Conservation (phyloP, 257 asterid species). For the Asclepias syriaca region DNA sequence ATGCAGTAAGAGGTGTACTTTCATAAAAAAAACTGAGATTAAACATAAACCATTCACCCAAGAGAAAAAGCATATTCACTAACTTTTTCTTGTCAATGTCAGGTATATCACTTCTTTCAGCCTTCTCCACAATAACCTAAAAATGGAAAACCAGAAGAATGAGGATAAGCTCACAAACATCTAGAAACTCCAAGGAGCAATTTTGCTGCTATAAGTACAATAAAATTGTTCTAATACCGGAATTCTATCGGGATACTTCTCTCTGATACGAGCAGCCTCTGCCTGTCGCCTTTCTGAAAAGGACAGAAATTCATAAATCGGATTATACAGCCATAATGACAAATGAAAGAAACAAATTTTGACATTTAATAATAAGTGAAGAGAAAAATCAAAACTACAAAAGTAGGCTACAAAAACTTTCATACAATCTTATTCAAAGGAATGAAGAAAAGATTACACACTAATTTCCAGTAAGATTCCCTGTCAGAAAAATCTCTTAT, state of each 20-base stretch:
- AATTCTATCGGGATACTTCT: constrained; percentile 95
- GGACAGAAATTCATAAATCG: constrained; percentile 2
- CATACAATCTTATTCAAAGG: background rate
- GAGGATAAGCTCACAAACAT: background rate
- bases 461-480: background rate
- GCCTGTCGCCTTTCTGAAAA: constrained; percentile 88
- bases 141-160: constrained; percentile 13
- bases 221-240: constrained; percentile 44
- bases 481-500: background rate
- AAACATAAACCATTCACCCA: background rate
- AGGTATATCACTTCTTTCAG: constrained; percentile 89
- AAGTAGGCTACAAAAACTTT: background rate
- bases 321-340: background rate
- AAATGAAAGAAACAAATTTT: background rate
- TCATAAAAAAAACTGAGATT: background rate
- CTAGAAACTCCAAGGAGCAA: constrained; percentile 1
- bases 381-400: background rate
- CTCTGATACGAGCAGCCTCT: constrained; percentile 94
- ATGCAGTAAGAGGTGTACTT: background rate
- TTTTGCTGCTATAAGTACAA: background rate
- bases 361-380: background rate
- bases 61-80: constrained; percentile 13
- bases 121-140: constrained; percentile 90
- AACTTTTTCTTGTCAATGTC: constrained; percentile 96
- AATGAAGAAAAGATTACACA: background rate